Base-by-base conservation (phyloP, 192 early-diverging fungal species). In the Cetraspora pellucida region DNA sequence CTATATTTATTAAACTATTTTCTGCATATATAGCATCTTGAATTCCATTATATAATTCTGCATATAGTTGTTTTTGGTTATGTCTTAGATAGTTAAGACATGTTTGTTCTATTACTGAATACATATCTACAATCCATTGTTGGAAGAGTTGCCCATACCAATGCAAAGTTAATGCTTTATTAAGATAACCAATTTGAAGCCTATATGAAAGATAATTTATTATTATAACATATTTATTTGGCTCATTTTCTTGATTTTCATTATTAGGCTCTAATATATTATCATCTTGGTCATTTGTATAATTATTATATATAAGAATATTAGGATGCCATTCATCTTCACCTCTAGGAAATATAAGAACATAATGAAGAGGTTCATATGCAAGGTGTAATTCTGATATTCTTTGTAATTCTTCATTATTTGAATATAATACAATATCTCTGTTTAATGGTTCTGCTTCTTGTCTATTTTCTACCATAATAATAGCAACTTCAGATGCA, bases 121-220 rank as follows among this genome's bases (percentile, higher is more conserved):
- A 79, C 49, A 74, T 70, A 59, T 82, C 80, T 2, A 81, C 80
- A 23, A 75, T 65, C 19, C 43, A 81, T 57, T 81, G 72, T 7
- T 77, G 80, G 19, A 30, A 43, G 21, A 82, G 81, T 0, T 74
- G 77, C 23, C 69, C 75, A 76, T 72, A 76, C 9, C 43, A n/a
- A 67, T 68, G 72, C 14, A 76, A 66, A 60, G 74, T 78, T 31
- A 72, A 21, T 49, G 17, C 44, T 30, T 68, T 66, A 59, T 30
- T 37, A 27, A 63, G 25, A 31, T 59, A 16, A n/a, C 80, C 8
- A 16, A 78, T 61, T 55, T 78, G 76, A 13, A 78, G 77, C 10
- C 72, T 52, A 61, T 81, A 77, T 17, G 79, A 70, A 77, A 63
- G 74, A 57, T 72, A 77, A 16, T 77, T 31, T 1, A 71, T 61